Evolutionary conservation across 352 stramenopile species (phyloP).

Genomic region (Aphanomyces stellatus): DNA sequence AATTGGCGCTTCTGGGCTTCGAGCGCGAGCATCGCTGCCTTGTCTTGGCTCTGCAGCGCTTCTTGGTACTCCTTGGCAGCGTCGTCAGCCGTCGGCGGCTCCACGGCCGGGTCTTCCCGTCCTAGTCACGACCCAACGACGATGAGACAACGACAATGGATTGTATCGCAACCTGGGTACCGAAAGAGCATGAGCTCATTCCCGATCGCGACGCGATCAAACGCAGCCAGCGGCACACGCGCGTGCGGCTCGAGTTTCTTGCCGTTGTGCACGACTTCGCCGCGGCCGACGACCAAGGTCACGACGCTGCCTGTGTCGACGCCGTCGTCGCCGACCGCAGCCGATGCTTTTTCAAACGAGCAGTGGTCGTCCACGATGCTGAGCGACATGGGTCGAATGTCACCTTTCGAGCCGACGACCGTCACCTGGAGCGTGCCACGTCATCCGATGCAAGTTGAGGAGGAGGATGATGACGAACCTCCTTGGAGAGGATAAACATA

Average conservation of each 20-base stretch:
- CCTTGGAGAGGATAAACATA: slow-evolving; percentile 83
- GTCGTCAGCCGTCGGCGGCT: slow-evolving; percentile 70
- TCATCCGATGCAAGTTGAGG: slow-evolving; percentile 36
- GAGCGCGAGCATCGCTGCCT: slow-evolving; percentile 63
- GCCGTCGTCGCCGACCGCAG: slow-evolving; percentile 18
- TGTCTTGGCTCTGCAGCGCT: slow-evolving; percentile 65
- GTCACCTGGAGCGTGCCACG: slow-evolving; percentile 14
- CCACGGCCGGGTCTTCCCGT: slow-evolving; percentile 21
- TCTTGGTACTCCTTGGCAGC: slow-evolving; percentile 84
- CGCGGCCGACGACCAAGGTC: slow-evolving; percentile 51
- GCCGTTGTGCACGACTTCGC: slow-evolving; percentile 85
- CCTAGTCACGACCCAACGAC: not conserved
- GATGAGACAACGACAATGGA: not conserved
- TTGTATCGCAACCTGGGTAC: slow-evolving; percentile 41
- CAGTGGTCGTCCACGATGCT: slow-evolving; percentile 86
- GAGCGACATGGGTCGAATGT: slow-evolving; percentile 90
- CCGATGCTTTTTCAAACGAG: slow-evolving; percentile 45
- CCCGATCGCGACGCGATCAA: slow-evolving; percentile 75
- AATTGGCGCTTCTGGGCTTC: slow-evolving; percentile 87
- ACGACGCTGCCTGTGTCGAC: slow-evolving; percentile 2
- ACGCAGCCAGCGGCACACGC: slow-evolving; percentile 38
- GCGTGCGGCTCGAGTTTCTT: slow-evolving; percentile 44
- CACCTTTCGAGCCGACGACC: slow-evolving; percentile 56
- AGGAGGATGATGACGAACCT: not conserved
- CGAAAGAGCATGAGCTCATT: slow-evolving; percentile 85